Conservation (phyloP, 352 stramenopile species). For the Salisapilia sapeloensis region DNA sequence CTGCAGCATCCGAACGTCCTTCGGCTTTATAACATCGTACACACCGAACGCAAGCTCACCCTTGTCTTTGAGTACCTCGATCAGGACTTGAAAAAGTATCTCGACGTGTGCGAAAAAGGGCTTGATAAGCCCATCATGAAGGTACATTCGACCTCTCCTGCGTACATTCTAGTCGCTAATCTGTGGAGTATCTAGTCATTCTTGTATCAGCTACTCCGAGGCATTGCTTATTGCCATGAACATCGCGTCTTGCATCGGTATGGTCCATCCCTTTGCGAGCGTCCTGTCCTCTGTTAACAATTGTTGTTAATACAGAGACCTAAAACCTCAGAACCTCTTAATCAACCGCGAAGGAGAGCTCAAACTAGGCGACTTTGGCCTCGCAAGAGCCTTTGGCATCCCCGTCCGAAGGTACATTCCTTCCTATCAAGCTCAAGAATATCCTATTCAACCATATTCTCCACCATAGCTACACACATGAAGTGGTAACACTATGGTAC, state of each 20-base stretch:
- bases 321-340: conserved; percentile 97
- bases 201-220: conserved; percentile 97
- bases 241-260: conserved; percentile 87
- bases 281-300: conserved; percentile 1
- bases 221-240: conserved; percentile 99
- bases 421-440: not conserved
- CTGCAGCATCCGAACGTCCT: conserved; percentile 98
- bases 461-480: conserved; percentile 88
- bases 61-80: conserved; percentile 99
- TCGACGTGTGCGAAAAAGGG: conserved; percentile 97
- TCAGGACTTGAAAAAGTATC: conserved; percentile 99
- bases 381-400: conserved; percentile 99
- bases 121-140: conserved; percentile 86
- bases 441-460: not conserved
- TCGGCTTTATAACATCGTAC: conserved; percentile 98
- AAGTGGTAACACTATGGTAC: conserved; percentile 99
- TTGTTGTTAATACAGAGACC: conserved; percentile 73
- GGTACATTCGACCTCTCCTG: conserved; percentile 4
- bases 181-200: conserved; percentile 57
- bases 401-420: conserved; percentile 83
- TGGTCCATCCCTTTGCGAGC: conserved; percentile 1
- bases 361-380: conserved; percentile 99
- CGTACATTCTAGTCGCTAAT: not conserved
- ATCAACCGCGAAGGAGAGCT: conserved; percentile 96
- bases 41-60: conserved; percentile 97